Base-by-base conservation (phyloP, 129 eudicot genomes). In the Smallanthus sonchifolius region DNA sequence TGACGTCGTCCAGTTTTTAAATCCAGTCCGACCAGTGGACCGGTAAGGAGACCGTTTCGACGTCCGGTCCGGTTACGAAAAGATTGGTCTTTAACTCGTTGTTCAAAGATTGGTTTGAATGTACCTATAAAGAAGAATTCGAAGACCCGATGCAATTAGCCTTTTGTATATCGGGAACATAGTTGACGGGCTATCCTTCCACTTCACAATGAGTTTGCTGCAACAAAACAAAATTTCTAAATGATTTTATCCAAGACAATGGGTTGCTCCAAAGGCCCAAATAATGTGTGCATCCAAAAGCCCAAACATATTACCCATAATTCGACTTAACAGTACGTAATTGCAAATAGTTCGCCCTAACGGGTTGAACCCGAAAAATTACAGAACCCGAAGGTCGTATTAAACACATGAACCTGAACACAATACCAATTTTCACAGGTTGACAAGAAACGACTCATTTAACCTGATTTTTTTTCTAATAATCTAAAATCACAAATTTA, bases 41-140 rank as follows among this genome's bases (percentile, higher is more conserved):
- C n/a, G n/a, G n/a, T n/a, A n/a, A n/a, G n/a, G n/a, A n/a, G n/a
- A n/a, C n/a, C n/a, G n/a, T n/a, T n/a, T n/a, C n/a, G n/a, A n/a
- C n/a, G n/a, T n/a, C n/a, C n/a, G n/a, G n/a, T n/a, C n/a, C n/a
- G n/a, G n/a, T n/a, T n/a, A n/a, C n/a, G n/a, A n/a, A n/a, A n/a
- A n/a, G n/a, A n/a, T n/a, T n/a, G n/a, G n/a, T n/a, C n/a, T n/a
- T n/a, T n/a, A n/a, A n/a, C n/a, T n/a, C n/a, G n/a, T 4, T 30
- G 34, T 57, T 48, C 13, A 36, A n/a, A 13, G 49, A 28, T 30
- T 55, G 63, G 59, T 14, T 30, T 62, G 11, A 61, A 24, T 28
- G 10, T 75, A 87, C 88, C 91, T 87, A 73, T 78, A 87, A 74
- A 87, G 88, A 11, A 87, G 88, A 73, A 87, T 84, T n/a, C 79